phyloP scores from a whole-genome alignment of 1,284 basidiomycete genomes.

The Sporisorium graminicola region DNA sequence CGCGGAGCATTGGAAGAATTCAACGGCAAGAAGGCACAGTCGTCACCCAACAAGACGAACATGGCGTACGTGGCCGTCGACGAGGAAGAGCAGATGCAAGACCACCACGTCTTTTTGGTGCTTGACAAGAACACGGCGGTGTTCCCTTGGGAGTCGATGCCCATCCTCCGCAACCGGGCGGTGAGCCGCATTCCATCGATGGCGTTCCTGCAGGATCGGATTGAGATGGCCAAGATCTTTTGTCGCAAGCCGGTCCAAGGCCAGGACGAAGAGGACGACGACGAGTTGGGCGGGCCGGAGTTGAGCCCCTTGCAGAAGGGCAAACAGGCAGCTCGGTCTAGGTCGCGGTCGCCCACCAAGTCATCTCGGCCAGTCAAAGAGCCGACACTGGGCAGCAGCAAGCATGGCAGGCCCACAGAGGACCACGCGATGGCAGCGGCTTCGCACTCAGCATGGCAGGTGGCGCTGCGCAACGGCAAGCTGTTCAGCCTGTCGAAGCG shows the following conservation, averaged over 20 bases:
- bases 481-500: slow-evolving; percentile 50
- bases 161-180: slow-evolving; percentile 83
- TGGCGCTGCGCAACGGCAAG: slow-evolving; percentile 46
- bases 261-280: slow-evolving; percentile 10
- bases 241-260: slow-evolving; percentile 5
- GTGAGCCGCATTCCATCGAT: slow-evolving; percentile 91
- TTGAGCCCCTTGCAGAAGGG: slow-evolving; percentile 46
- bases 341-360: slow-evolving; percentile 30
- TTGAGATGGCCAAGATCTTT: slow-evolving; percentile 50
- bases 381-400: slow-evolving; percentile 16
- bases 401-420: not conserved
- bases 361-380: slow-evolving; percentile 6
- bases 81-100: slow-evolving; percentile 72
- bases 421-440: not conserved
- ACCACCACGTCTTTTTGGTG: slow-evolving; percentile 88
- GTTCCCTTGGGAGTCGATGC: slow-evolving; percentile 96
- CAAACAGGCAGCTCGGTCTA: slow-evolving; percentile 22
- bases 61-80: slow-evolving; percentile 34
- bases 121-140: slow-evolving; percentile 90
- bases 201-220: slow-evolving; percentile 86
- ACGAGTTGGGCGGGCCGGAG: slow-evolving; percentile 23
- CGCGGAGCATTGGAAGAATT: slow-evolving; percentile 61
- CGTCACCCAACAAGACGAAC: slow-evolving; percentile 39
- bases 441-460: slow-evolving; percentile 31
- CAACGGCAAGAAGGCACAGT: slow-evolving; percentile 37